phyloP scores from a whole-genome alignment of 73 alveolate species.

The Paramecium primaurelia region DNA sequence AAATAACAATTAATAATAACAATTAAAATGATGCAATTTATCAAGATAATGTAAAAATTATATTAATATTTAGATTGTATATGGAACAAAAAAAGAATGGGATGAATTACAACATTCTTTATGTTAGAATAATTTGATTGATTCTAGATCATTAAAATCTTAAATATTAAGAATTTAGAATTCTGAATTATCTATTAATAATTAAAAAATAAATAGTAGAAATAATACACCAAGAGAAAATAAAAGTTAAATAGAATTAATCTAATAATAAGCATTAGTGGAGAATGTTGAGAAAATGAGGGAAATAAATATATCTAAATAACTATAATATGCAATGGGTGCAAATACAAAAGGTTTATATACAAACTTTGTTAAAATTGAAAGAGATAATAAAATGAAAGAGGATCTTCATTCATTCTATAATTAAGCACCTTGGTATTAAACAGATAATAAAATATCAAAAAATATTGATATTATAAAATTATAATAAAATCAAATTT shows the following conservation, averaged over 20 bases:
- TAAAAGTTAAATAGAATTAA: neutral
- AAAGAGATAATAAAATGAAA: neutral
- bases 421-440: neutral
- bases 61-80: neutral
- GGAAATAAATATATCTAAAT: neutral
- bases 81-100: conserved; percentile 43
- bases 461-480: neutral
- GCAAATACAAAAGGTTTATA: neutral
- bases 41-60: neutral
- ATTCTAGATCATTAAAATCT: neutral
- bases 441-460: neutral
- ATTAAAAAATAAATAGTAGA: neutral
- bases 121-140: neutral
- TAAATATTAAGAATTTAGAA: neutral
- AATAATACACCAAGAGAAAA: neutral
- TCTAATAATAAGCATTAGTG: neutral
- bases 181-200: neutral
- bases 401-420: neutral
- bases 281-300: neutral
- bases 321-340: neutral
- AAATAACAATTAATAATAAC: neutral
- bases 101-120: conserved; percentile 10
- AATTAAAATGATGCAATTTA: neutral
- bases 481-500: neutral
- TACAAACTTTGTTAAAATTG: neutral